phyloP scores from a whole-genome alignment of 345 rosid species.

The Cardamine occulta region DNA sequence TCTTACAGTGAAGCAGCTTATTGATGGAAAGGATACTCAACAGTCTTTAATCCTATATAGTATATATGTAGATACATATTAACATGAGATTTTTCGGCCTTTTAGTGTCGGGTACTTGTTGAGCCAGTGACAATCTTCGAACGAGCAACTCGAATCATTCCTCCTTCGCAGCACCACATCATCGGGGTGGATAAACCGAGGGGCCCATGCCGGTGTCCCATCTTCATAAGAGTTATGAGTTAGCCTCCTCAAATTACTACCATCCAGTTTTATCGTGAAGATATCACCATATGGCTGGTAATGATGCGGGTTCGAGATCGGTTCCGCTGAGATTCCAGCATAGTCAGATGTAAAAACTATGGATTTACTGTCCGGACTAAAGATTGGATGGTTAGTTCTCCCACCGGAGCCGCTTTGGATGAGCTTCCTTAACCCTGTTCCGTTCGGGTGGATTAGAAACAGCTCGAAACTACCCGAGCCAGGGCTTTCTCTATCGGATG shows the following conservation, averaged over 20 bases:
- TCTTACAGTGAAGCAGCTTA: constrained; percentile 17
- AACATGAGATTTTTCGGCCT: constrained; percentile 37
- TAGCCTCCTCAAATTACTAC: constrained; percentile 69
- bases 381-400: constrained; percentile 75
- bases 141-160: constrained; percentile 51
- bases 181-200: constrained; percentile 51
- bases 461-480: constrained; percentile 77
- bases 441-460: constrained; percentile 66
- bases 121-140: constrained; percentile 86
- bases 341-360: constrained; percentile 79
- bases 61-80: neutral
- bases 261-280: constrained; percentile 68
- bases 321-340: constrained; percentile 84
- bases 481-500: constrained; percentile 76
- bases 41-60: neutral
- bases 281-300: constrained; percentile 93
- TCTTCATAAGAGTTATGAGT: constrained; percentile 87
- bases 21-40: constrained; percentile 5
- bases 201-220: constrained; percentile 87
- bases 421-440: constrained; percentile 72
- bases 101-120: constrained; percentile 48
- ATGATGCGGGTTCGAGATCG: constrained; percentile 82
- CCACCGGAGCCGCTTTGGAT: constrained; percentile 71
- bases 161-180: constrained; percentile 53
- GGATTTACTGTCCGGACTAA: constrained; percentile 76